These are phyloP conservation scores for Flaveria linearis DNA, from an alignment of 129 eudicot species.

Conservation along the genomic window DNA sequence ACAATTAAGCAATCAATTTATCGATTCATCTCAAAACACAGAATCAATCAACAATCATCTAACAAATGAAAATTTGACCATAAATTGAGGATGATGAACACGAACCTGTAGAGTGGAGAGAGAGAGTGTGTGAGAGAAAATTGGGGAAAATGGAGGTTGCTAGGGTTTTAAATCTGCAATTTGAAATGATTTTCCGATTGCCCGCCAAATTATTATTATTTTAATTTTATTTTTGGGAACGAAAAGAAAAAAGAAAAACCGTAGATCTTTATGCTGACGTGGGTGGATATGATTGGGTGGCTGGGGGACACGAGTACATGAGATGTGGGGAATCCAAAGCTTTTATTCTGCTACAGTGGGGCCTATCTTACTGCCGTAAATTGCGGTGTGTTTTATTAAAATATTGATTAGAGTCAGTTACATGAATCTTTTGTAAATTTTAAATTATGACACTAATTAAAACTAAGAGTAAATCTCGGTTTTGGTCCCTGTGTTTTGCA, in stretches of 20 bases:
- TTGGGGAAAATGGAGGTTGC: constrained; percentile 38
- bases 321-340: constrained; percentile 11
- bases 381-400: neutral
- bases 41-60: constrained; percentile 3
- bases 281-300: neutral
- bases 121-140: constrained; percentile 29
- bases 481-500: no score
- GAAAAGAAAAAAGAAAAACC: constrained; percentile 8
- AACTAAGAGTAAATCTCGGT: no score
- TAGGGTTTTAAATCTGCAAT: constrained; percentile 59
- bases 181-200: constrained; percentile 48
- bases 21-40: neutral
- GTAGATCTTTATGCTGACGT: constrained; percentile 21
- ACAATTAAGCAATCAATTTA: neutral
- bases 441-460: neutral
- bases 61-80: neutral
- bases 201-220: constrained; percentile 60
- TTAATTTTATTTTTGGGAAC: neutral
- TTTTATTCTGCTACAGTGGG: neutral
- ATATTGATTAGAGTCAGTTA: constrained; percentile 11
- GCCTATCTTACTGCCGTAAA: constrained; percentile 10
- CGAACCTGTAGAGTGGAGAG: constrained; percentile 25
- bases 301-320: neutral
- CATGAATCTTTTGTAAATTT: neutral
- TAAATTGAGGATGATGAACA: neutral